These are phyloP conservation scores for Leptographium procerum DNA, from an alignment of 2,329 filamentous ascomycete species.

Conservation along the genomic window DNA sequence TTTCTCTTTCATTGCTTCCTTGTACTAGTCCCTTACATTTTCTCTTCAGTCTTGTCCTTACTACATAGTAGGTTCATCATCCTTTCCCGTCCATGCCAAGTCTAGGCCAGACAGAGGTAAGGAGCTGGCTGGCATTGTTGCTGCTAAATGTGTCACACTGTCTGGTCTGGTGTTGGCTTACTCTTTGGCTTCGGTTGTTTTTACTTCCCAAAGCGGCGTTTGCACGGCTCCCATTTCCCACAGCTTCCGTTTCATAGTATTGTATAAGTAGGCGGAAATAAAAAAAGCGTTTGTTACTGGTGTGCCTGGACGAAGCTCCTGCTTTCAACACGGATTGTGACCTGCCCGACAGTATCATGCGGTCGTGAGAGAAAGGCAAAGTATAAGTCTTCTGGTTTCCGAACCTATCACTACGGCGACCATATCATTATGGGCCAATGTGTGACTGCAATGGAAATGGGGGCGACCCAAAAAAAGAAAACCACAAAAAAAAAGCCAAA, in stretches of 20 bases:
- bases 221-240: neutral
- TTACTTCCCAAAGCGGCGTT: too few relatives aligned
- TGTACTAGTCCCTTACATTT: neutral
- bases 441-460: too few relatives aligned
- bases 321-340: too few relatives aligned
- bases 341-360: too few relatives aligned
- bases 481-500: neutral
- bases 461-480: neutral
- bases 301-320: too few relatives aligned
- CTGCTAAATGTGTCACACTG: neutral
- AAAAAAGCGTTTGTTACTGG: neutral
- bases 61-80: neutral
- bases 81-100: neutral
- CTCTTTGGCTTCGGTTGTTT: neutral
- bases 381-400: neutral
- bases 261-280: neutral
- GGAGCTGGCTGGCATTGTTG: neutral
- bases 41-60: neutral
- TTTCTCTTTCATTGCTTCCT: neutral
- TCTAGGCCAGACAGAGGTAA: neutral
- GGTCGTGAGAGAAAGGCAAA: neutral
- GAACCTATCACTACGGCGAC: neutral
- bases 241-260: neutral
- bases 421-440: too few relatives aligned
- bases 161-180: neutral